Evolutionary conservation across 768 basidiomycete species (phyloP).

Genomic region (Mycena amicta): DNA sequence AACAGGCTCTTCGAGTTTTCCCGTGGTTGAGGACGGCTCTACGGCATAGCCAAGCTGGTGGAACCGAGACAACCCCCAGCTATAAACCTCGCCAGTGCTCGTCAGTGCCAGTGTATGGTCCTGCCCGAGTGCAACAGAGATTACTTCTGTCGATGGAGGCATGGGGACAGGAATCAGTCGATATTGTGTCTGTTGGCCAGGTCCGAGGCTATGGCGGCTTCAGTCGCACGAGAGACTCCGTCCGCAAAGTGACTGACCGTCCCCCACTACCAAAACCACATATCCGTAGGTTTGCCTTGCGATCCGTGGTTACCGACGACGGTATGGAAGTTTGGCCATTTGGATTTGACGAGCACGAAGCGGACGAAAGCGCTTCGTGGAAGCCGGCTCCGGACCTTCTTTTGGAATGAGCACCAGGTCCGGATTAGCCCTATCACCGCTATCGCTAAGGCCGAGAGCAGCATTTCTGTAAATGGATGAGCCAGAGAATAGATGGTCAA

Average conservation of each 20-base stretch:
- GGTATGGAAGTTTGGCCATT: conserved; percentile 84
- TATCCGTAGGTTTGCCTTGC: conserved; percentile 69
- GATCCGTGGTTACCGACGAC: conserved; percentile 74
- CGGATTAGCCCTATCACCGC: conserved; percentile 74
- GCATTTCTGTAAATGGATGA: conserved; percentile 61
- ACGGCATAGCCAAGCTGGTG: conserved; percentile 86
- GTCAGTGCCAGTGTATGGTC: conserved; percentile 93
- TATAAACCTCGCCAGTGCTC: conserved; percentile 76
- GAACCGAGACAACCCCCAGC: conserved; percentile 91
- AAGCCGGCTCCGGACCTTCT: conserved; percentile 30
- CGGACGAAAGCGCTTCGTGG: conserved; percentile 56
- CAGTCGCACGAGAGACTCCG: neutral
- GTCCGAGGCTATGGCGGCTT: conserved; percentile 59
- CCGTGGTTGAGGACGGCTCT: conserved; percentile 47
- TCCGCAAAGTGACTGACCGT: conserved; percentile 48
- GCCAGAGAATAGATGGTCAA: no score
- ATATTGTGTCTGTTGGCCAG: conserved; percentile 78
- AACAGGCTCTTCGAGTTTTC: conserved; percentile 67
- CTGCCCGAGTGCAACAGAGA: conserved; percentile 82
- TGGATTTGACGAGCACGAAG: conserved; percentile 64
- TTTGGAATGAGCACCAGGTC: conserved; percentile 67
- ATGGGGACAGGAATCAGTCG: conserved; percentile 62
- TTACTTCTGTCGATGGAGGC: conserved; percentile 47
- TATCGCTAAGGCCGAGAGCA: conserved; percentile 83
- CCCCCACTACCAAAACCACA: conserved; percentile 93